These are phyloP conservation scores for Waltergamsia citrina DNA, from an alignment of 2,329 filamentous ascomycete genomes.

Conservation along the genomic window DNA sequence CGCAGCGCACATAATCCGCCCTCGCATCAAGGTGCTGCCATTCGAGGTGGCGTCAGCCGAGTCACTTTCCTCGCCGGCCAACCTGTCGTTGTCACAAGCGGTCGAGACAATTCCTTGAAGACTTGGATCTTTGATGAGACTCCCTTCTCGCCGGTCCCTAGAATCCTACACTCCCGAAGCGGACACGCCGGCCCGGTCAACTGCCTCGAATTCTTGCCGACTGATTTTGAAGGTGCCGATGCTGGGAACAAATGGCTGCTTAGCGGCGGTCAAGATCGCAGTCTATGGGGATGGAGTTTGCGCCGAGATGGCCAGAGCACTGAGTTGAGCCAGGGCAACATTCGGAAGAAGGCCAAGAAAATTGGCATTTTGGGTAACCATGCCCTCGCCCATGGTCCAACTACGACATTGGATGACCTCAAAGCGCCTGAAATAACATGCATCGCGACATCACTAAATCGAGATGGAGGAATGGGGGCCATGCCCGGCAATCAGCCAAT, in stretches of 20 bases:
- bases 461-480: constrained; percentile 87
- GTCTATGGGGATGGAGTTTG: constrained; percentile 93
- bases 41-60: constrained; percentile 73
- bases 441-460: constrained; percentile 84
- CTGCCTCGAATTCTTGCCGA: constrained; percentile 74
- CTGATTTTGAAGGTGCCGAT: constrained; percentile 82
- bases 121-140: constrained; percentile 95
- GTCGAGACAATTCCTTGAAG: constrained; percentile 85
- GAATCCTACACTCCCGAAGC: constrained; percentile 75
- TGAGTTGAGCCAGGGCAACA: constrained; percentile 83
- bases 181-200: constrained; percentile 85
- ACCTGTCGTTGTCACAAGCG: constrained; percentile 81
- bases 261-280: constrained; percentile 81
- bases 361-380: constrained; percentile 57
- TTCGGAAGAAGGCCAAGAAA: constrained; percentile 86
- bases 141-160: constrained; percentile 78
- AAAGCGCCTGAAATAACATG: constrained; percentile 89
- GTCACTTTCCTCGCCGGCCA: constrained; percentile 86
- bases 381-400: constrained; percentile 48
- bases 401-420: constrained; percentile 59
- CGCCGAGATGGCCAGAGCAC: constrained; percentile 88
- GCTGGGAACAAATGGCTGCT: constrained; percentile 88
- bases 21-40: constrained; percentile 37
- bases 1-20: constrained; percentile 82
- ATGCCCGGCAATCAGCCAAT: constrained; percentile 68